These are phyloP conservation scores for Neonothopanus nambi DNA, from an alignment of 1,284 basidiomycete genomes.

Conservation along the genomic window DNA sequence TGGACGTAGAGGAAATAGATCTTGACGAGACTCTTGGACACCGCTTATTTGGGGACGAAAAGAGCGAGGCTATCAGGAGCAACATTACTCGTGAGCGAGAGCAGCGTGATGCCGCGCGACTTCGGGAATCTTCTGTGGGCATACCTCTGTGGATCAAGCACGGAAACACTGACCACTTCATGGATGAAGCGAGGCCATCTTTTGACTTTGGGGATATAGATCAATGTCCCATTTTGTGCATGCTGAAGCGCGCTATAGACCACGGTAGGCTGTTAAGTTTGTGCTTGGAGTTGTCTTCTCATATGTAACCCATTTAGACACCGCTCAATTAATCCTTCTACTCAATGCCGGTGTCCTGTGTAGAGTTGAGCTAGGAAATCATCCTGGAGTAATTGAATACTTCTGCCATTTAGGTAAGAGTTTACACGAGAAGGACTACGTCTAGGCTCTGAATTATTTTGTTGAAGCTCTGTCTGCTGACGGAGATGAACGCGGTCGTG, in stretches of 20 bases:
- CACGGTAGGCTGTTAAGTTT: conserved; percentile 35
- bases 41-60: conserved; percentile 8
- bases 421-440: background rate
- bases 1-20: background rate
- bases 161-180: conserved; percentile 26
- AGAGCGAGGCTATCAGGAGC: conserved; percentile 7
- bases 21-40: conserved; percentile 1
- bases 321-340: conserved; percentile 35
- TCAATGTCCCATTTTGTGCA: conserved; percentile 31
- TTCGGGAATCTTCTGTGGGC: background rate
- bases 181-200: background rate
- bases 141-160: conserved; percentile 16
- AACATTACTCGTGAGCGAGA: conserved; percentile 3
- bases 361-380: conserved; percentile 26
- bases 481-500: conserved; percentile 17
- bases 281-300: background rate
- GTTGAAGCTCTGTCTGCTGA: conserved; percentile 18
- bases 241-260: conserved; percentile 35
- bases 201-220: conserved; percentile 21
- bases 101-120: background rate
- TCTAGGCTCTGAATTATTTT: background rate
- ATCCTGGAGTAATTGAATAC: conserved; percentile 34
- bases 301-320: conserved; percentile 34
- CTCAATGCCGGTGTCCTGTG: conserved; percentile 41
- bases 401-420: conserved; percentile 43